Percentiles rank a stretch among this genome's conserved stretches.
Conservation (phyloP, 2,329 filamentous ascomycete species). For the Verticillium tricorpus region DNA sequence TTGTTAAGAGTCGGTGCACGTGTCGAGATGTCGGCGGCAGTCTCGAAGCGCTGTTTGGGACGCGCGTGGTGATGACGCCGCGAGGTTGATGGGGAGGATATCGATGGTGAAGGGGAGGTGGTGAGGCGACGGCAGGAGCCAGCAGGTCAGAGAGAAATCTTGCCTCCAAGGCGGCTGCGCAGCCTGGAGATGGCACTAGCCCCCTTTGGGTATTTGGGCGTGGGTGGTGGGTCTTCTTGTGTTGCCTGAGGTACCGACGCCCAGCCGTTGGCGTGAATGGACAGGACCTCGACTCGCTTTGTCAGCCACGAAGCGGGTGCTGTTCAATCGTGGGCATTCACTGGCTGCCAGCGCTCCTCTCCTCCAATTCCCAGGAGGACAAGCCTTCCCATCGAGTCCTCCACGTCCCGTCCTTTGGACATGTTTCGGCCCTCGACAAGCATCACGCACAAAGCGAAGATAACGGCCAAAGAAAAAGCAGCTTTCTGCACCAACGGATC, state of each 20-base stretch:
- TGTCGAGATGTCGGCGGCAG: slow-evolving; percentile 26
- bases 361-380: background rate
- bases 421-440: background rate
- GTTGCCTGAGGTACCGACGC: background rate
- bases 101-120: slow-evolving; percentile 26
- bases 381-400: background rate
- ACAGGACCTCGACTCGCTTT: background rate
- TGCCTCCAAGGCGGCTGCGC: slow-evolving; percentile 32
- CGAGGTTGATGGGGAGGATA: slow-evolving; percentile 14
- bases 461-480: background rate
- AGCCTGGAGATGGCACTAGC: slow-evolving; percentile 25
- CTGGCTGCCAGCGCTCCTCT: background rate
- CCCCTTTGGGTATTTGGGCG: slow-evolving; percentile 17
- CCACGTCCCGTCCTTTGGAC: background rate
- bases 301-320: background rate
- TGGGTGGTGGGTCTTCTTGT: background rate
- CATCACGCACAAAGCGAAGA: background rate
- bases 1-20: slow-evolving; percentile 26
- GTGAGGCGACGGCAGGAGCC: slow-evolving; percentile 32
- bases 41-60: slow-evolving; percentile 40
- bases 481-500: background rate
- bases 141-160: slow-evolving; percentile 38
- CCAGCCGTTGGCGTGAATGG: background rate
- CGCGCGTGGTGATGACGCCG: slow-evolving; percentile 47
- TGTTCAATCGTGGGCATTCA: background rate